Percentiles rank a stretch among this genome's conserved stretches.
These are phyloP conservation scores for Limtongia smithiae DNA, from an alignment of 805 yeast species.

Conservation along the genomic window DNA sequence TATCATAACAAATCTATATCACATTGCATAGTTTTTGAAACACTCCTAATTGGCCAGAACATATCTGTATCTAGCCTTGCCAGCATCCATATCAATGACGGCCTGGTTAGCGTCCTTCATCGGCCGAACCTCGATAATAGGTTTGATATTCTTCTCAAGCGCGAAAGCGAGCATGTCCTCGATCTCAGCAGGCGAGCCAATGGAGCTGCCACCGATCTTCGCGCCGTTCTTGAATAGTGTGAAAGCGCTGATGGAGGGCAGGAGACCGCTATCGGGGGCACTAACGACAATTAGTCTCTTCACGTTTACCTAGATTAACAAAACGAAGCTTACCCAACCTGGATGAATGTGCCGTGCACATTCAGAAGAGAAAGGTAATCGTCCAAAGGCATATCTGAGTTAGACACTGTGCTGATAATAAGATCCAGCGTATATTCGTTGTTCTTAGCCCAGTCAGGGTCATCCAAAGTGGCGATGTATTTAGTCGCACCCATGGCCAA, in stretches of 20 bases:
- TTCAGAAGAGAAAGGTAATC: conserved; percentile 51
- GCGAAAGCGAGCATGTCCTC: conserved; percentile 63
- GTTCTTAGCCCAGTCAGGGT: conserved; percentile 39
- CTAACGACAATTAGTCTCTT: no score
- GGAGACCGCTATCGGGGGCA: no score
- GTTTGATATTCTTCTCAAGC: conserved; percentile 42
- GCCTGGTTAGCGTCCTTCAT: no score
- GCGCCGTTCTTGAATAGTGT: conserved; percentile 36
- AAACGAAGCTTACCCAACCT: no score
- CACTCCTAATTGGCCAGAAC: no score
- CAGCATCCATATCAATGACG: no score
- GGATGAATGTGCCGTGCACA: conserved; percentile 54
- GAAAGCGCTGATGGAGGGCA: conserved; percentile 43
- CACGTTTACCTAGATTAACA: no score
- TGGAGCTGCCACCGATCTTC: conserved; percentile 55
- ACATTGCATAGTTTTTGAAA: no score
- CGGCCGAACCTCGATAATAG: conserved; percentile 36
- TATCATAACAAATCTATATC: no score
- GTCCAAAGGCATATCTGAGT: conserved; percentile 49
- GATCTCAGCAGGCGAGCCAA: conserved; percentile 64
- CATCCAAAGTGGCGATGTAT: conserved; percentile 49
- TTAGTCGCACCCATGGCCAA: conserved; percentile 53
- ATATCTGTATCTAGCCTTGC: no score
- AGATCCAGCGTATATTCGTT: conserved; percentile 44
- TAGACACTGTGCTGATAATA: conserved; percentile 52